Percentiles rank a stretch among this genome's conserved stretches.
These are phyloP conservation scores for Solanum bulbocastanum DNA, from an alignment of 257 asterid genomes.

Conservation along the genomic window DNA sequence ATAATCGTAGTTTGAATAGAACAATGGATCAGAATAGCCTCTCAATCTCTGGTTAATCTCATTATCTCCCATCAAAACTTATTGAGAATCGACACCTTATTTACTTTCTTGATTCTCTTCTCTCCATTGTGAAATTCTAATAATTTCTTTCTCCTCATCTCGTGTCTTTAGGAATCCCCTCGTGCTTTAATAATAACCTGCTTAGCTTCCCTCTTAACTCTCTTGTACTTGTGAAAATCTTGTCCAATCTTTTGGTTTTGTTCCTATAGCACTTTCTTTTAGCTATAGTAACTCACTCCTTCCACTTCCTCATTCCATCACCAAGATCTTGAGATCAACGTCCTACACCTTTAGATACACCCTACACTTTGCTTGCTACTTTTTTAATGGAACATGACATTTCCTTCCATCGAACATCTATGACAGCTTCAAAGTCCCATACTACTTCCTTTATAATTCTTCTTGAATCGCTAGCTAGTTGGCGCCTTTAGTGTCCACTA, in stretches of 20 bases:
- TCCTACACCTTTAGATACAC: not conserved
- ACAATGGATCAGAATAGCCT: not conserved
- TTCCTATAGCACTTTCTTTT: not conserved
- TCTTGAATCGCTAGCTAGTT: not conserved
- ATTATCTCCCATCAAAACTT: not conserved
- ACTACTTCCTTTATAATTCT: not conserved
- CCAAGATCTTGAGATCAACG: not conserved
- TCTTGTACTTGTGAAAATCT: not conserved
- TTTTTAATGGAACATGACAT: not conserved
- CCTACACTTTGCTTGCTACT: not conserved
- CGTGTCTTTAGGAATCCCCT: not conserved
- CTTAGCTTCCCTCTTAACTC: not conserved
- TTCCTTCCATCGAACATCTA: not conserved
- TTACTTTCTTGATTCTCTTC: not conserved
- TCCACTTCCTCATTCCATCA: not conserved
- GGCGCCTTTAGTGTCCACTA: not conserved
- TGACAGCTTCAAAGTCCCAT: not conserved
- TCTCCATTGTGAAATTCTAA: not conserved
- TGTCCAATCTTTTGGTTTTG: not conserved
- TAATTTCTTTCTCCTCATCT: not conserved
- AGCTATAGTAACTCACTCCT: not conserved
- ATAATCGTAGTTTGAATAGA: not conserved
- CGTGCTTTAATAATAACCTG: not conserved
- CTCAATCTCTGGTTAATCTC: not conserved
- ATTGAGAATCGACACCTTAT: not conserved